Evolutionary conservation across 176 grass and related monocot species (phyloP), one percentile per base, ranked within the genome.

Genomic region (Oryza meridionalis): DNA sequence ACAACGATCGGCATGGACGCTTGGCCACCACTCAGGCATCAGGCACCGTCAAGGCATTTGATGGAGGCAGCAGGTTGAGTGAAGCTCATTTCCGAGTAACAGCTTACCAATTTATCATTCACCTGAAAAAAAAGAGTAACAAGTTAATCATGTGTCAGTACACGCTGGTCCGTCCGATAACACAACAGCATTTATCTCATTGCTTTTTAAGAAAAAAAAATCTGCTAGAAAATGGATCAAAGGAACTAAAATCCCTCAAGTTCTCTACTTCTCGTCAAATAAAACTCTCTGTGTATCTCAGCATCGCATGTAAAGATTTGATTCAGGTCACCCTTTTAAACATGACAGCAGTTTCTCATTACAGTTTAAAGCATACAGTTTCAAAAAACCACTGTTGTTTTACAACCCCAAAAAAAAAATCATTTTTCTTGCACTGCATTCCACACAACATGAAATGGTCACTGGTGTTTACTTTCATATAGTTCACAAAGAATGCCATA

Each of bases 51-150:
- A 77, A 67, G 53, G 53, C 6, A 21, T 58, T 58, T 17, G 13
- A 55, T 67, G 9, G 65, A 49, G 33, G 43, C 53, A 16, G 50
- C 50, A 43, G 55, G 17, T 11, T 33, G 67, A 33, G 72, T 19
- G 21, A 29, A 73, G 73, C 69, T 33, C 67, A 32, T 55, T 72
- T 63, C 45, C 7, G 5, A 33, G 35, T 51, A 42, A 77, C 76
- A n/a, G 58, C 67, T 78, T 78, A 64, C 63, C 6, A 2, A 25
- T 69, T 51, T 33, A 66, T 63, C 25, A 12, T 27, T 55, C 11
- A 86, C 73, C 88, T 90, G 75, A 10, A 67, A 12, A 15, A 15
- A 49, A 15, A 49, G 13, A 49, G 5, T 37, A 51, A 73, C 78
- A 29, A 6, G 21, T 12, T 21, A 85, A 33, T 24, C 12, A 76